phyloP scores from a whole-genome alignment of 352 stramenopile genomes.

The Globisporangium cederbergense region DNA sequence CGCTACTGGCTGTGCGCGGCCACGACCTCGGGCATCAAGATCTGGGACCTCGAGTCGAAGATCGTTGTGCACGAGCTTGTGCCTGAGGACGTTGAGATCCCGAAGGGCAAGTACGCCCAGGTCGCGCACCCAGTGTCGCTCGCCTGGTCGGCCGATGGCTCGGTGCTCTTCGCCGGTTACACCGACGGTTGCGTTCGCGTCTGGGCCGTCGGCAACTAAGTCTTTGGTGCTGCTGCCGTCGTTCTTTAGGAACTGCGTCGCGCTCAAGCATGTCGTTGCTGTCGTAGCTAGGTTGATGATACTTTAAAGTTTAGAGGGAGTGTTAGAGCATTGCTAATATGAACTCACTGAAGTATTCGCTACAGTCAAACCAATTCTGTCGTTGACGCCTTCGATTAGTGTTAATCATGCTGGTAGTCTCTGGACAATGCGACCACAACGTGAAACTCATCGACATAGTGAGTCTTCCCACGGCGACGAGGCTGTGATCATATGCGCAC shows the following conservation, averaged over 20 bases:
- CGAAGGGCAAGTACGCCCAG: conserved; percentile 92
- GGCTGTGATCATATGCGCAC: too few species aligned
- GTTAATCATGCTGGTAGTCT: too few species aligned
- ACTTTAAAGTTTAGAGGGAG: background rate
- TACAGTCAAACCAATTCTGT: conserved; percentile 12
- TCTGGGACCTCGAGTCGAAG: conserved; percentile 99
- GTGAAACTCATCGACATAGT: too few species aligned
- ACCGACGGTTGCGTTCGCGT: conserved; percentile 98
- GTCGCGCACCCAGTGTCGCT: conserved; percentile 97
- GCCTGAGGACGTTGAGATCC: conserved; percentile 85
- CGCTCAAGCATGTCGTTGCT: conserved; percentile 1
- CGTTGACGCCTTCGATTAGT: background rate
- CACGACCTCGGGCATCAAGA: conserved; percentile 99
- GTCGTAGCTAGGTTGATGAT: conserved; percentile 16
- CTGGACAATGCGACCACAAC: too few species aligned
- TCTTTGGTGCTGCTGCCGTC: background rate
- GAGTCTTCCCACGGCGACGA: too few species aligned
- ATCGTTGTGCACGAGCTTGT: conserved; percentile 97
- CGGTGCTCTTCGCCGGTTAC: conserved; percentile 99
- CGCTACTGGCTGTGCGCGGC: conserved; percentile 99
- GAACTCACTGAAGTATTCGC: conserved; percentile 15
- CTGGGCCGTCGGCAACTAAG: conserved; percentile 89
- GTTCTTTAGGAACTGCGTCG: background rate
- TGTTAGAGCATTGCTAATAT: conserved; percentile 7
- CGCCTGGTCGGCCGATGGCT: conserved; percentile 97